Evolutionary conservation across 2,329 filamentous ascomycete species (phyloP), one percentile per base, ranked within the genome.

Genomic region (Stemphylium lycopersici): DNA sequence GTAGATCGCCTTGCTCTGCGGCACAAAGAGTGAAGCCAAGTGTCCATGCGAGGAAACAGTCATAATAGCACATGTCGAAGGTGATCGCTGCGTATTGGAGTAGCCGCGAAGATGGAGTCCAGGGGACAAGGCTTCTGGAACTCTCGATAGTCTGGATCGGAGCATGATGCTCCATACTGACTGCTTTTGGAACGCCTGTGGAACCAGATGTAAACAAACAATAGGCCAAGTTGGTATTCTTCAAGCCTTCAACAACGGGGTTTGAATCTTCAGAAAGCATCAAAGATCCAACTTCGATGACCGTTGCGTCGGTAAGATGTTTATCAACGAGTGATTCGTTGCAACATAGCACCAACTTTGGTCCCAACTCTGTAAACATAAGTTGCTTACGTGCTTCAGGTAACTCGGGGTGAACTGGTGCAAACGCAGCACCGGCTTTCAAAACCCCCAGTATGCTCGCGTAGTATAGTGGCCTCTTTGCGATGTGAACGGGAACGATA

Each of bases 41-140:
- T 8, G 70, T 71, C 77, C 77, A 79, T 10, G 77, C 76, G 46
- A 79, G 66, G 56, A 79, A 79, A 63, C 77, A 79, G 57, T 79
- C 77, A 48, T 77, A 79, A 55, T 79, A 79, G 53, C 77, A 79
- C 77, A 79, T 79, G 52, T 79, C 77, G 52, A 78, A 78, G 7
- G 75, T 77, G 4, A 67, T 70, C 10, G 76, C 76, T 29, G 77
- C 77, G 54, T 78, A 79, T 53, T 79, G 77, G 10, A 79, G 58
- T 7, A 79, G 63, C 33, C 75, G 67, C 12, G 76, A 77, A 16
- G 66, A 58, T 18, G 59, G 31, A 8, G 58, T 67, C 77, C 77
- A 79, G 8, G 77, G 77, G n/a, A 79, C 64, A 6, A 76, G 48
- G 1, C 61, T 49, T 47, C 68, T 66, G 2, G 77, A 78, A 42